A percentile compares a stretch with the other conserved stretches of the same genome.
Evolutionary conservation across 192 early-diverging fungal genomes (phyloP).

Genomic region (Chytriomyces sp.): DNA sequence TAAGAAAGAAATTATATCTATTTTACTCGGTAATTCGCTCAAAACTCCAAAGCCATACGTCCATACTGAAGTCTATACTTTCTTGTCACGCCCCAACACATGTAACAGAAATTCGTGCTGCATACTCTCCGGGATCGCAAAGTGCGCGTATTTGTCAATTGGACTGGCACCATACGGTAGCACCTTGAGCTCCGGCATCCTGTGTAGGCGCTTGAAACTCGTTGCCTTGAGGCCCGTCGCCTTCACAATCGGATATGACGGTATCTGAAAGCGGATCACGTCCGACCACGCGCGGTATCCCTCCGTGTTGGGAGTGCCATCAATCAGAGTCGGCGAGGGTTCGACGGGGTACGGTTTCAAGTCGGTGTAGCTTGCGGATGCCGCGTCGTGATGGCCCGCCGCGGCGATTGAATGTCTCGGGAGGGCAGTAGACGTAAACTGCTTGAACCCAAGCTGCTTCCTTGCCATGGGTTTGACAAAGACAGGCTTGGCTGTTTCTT

Average conservation of each 20-base stretch:
- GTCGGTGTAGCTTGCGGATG: too few species aligned
- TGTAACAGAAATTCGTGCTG: not conserved
- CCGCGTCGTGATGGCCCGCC: too few species aligned
- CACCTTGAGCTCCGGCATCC: not conserved
- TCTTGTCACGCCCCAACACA: not conserved
- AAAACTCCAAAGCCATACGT: too few species aligned
- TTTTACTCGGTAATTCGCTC: too few species aligned
- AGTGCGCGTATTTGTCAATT: not conserved
- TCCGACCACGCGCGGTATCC: slow-evolving; percentile 12
- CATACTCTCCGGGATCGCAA: not conserved
- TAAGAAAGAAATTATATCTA: too few species aligned
- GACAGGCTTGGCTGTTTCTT: too few species aligned
- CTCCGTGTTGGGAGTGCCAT: slow-evolving; percentile 7
- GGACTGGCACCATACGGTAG: too few species aligned
- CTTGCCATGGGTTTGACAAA: too few species aligned
- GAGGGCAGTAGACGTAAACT: too few species aligned
- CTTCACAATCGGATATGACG: not conserved
- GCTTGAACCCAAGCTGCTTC: too few species aligned
- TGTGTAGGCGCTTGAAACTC: slow-evolving; percentile 1
- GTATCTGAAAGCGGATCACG: slow-evolving; percentile 6
- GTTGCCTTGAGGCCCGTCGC: slow-evolving; percentile 2
- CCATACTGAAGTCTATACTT: too few species aligned
- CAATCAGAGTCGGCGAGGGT: not conserved
- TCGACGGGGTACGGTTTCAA: not conserved
- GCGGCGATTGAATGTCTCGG: too few species aligned